These are phyloP conservation scores for Sphaerobolus stellatus DNA, from an alignment of 1,284 basidiomycete genomes.

Conservation along the genomic window DNA sequence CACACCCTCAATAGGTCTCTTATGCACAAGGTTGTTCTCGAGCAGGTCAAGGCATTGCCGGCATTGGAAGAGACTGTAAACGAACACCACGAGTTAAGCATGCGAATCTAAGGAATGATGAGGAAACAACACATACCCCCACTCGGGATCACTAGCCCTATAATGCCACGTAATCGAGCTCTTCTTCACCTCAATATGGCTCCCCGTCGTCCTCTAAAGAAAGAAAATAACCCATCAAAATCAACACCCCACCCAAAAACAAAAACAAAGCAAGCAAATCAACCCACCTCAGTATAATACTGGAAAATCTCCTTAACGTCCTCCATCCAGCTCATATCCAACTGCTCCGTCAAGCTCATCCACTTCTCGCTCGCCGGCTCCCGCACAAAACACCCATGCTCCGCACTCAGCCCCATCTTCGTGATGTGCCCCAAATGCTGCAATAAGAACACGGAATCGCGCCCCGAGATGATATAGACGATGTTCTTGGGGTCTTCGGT, in stretches of 20 bases:
- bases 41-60: conserved; percentile 95
- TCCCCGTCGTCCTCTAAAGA: conserved; percentile 81
- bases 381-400: conserved; percentile 93
- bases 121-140: conserved; percentile 63
- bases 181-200: conserved; percentile 95
- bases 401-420: conserved; percentile 88
- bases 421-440: conserved; percentile 87
- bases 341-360: conserved; percentile 84
- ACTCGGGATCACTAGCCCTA: conserved; percentile 89
- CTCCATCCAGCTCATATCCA: conserved; percentile 98
- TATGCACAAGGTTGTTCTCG: conserved; percentile 87
- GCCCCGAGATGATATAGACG: conserved; percentile 96
- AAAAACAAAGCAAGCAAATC: conserved; percentile 6
- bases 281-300: conserved; percentile 86
- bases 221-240: conserved; percentile 3
- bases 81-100: conserved; percentile 16
- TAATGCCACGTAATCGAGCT: conserved; percentile 99
- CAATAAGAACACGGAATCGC: conserved; percentile 91
- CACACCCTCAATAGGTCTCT: conserved; percentile 83
- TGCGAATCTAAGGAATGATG: conserved; percentile 3
- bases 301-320: conserved; percentile 95
- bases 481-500: conserved; percentile 82
- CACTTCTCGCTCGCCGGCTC: conserved; percentile 69
- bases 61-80: conserved; percentile 83
- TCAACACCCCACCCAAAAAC: conserved; percentile 3